Conservation (phyloP, 306 rosid species). For the Geum urbanum region DNA sequence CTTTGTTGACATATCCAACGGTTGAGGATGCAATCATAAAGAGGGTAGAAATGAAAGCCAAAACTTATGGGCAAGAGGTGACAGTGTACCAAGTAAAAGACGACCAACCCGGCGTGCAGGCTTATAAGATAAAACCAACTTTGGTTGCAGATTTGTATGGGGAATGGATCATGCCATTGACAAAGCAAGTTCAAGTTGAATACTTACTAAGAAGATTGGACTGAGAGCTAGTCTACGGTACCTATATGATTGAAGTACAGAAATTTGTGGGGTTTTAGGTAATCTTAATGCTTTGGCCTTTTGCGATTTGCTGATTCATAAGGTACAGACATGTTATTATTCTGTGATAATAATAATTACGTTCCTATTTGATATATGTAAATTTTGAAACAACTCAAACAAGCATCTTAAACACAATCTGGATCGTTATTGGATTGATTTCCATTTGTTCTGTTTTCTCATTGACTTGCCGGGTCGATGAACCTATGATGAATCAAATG, state of each 20-base stretch:
- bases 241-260: neutral
- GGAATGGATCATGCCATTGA: slow-evolving; percentile 96
- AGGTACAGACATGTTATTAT: slow-evolving; percentile 2
- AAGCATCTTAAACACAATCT: neutral
- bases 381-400: neutral
- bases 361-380: neutral
- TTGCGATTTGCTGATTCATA: neutral
- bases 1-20: slow-evolving; percentile 56
- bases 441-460: neutral
- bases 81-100: slow-evolving; percentile 37
- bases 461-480: neutral
- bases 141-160: slow-evolving; percentile 82
- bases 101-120: slow-evolving; percentile 34
- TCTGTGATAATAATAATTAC: neutral
- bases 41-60: slow-evolving; percentile 76
- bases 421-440: neutral
- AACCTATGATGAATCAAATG: neutral
- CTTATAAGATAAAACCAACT: slow-evolving; percentile 70
- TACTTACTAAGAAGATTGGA: slow-evolving; percentile 83
- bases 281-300: neutral
- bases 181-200: slow-evolving; percentile 88
- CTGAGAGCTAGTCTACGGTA: slow-evolving; percentile 26
- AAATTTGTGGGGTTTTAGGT: neutral
- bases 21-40: slow-evolving; percentile 67
- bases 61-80: slow-evolving; percentile 76